Evolutionary conservation across 192 early-diverging fungal genomes (phyloP), one percentile per base, ranked within the genome.

Genomic region (Mortierella hygrophila): DNA sequence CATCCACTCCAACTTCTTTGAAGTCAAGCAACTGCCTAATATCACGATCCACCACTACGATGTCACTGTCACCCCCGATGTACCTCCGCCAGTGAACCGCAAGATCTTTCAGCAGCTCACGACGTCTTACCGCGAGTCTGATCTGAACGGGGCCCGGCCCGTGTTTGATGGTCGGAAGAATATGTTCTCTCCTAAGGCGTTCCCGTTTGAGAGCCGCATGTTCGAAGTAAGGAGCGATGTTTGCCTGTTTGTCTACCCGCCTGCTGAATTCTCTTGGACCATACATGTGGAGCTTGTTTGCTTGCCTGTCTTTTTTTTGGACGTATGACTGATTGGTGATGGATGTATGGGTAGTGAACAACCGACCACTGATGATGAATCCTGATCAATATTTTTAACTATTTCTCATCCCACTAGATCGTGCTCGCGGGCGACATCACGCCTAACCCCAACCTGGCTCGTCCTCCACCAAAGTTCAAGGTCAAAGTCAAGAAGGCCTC

Each of bases 121-220:
- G 63, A 89, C 83, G 9, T 68, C 86, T 10, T 82, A 91, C 75
- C 82, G 89, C 6, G 86, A 88, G 21, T 88, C 89, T 20, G 91
- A 89, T 9, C 90, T 97, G 10, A 89, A 89, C 9, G 92, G 93
- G 42, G 87, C 93, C 54, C 83, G 89, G 23, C 93, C 95, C 38
- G 94, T 98, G 0, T 98, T 93, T 83, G 97, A 98, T 76, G 95
- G 97, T 16, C 90, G 95, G 52, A 93, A 94, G 82, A 96, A 95
- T 46, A 88, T 97, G 4, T 98, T 94, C 83, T 79, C 94, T 2
- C 84, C 94, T 1, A 88, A 88, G 47, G 74, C 79, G 0, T 82
- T 97, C 38, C 88, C 91, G 29, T 90, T 95, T 26, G 90, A 95
- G 40, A 86, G 88, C 26, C 71, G 77, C 9, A 88, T 88, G 7